Evolutionary conservation across 768 basidiomycete genomes (phyloP).

Genomic region (Termitomyces sp.): DNA sequence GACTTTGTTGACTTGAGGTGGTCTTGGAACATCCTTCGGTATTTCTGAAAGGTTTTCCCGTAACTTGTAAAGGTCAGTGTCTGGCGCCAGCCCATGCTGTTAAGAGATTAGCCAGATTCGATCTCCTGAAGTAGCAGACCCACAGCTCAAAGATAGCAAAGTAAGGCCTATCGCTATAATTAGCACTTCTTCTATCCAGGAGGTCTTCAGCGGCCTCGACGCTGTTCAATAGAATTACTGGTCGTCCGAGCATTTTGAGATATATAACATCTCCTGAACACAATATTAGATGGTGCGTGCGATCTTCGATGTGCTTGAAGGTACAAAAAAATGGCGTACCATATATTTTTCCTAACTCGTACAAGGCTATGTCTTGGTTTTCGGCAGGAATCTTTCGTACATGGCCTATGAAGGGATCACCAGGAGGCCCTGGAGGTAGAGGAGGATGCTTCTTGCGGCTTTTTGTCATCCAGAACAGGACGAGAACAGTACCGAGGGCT

Average conservation of each 20-base stretch:
- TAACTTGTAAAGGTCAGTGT: conserved; percentile 17
- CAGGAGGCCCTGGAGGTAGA: conserved; percentile 34
- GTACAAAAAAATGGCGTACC: conserved; percentile 20
- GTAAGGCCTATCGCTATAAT: conserved; percentile 33
- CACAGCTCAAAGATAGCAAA: conserved; percentile 12
- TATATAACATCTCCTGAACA: conserved; percentile 13
- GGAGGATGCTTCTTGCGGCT: not conserved
- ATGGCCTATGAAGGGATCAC: conserved; percentile 37
- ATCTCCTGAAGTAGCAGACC: not conserved
- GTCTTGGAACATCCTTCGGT: conserved; percentile 26
- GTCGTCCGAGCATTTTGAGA: conserved; percentile 20
- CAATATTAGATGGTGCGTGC: not conserved
- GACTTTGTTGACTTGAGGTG: conserved; percentile 21
- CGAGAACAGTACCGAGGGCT: not conserved
- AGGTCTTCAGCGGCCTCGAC: conserved; percentile 36
- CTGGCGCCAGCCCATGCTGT: conserved; percentile 14
- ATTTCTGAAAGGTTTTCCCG: conserved; percentile 22
- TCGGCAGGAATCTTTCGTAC: conserved; percentile 27
- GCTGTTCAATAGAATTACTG: conserved; percentile 32
- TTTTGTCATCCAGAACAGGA: not conserved
- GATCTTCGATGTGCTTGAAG: not conserved
- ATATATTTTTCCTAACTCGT: conserved; percentile 30
- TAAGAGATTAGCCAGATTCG: not conserved
- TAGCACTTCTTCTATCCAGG: conserved; percentile 37
- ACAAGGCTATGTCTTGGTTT: conserved; percentile 24